Evolutionary conservation across 2,329 filamentous ascomycete genomes (phyloP), one percentile per base, ranked within the genome.

Genomic region (Colletotrichum caudatum): DNA sequence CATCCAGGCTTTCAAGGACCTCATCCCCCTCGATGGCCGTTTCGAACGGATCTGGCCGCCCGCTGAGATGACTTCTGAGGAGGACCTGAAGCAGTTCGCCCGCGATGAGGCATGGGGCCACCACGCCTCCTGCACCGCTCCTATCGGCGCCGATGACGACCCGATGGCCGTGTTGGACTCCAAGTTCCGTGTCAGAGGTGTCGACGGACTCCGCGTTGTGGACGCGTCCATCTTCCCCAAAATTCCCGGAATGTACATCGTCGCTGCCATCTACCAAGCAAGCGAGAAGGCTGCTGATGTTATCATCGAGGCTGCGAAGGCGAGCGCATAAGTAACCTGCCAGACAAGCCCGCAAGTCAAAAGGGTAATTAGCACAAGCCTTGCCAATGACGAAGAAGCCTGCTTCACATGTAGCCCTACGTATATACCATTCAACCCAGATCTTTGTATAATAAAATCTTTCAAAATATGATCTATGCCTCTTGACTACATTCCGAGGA

Each of bases 201-300:
- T 89, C 0, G 78, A 82, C 1, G 85, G 86, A 0, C 77, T 92
- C 54, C 81, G 90, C 29, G 89, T 91, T 4, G 90, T 92, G 0
- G 90, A 92, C 80, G 90, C 88, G 0, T 88, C 85, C 0, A 78
- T 89, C 26, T 85, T 90, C 26, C 88, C 88, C 0, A 26, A 33
- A 5, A n/a, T 51, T 9, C 62, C 67, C 5, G 62, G 62, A 23
- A 53, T 50, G 53, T 64, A 59, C 44, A 61, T 61, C 44, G 51
- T 64, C 23, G 23, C 54, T 53, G 53, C 66, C 9, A 69, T 61
- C 18, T 65, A 59, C 20, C 51, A 64, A 18, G 57, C 64, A n/a
- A 56, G 44, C 11, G 44, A 69, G 35, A 69, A 69, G n/a, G 66
- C 66, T 5, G 56, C 48, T 8, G 48, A 69, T 33, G 59, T 64